Base-by-base conservation (phyloP, 345 rosid genomes). In the Kernera saxatilis region DNA sequence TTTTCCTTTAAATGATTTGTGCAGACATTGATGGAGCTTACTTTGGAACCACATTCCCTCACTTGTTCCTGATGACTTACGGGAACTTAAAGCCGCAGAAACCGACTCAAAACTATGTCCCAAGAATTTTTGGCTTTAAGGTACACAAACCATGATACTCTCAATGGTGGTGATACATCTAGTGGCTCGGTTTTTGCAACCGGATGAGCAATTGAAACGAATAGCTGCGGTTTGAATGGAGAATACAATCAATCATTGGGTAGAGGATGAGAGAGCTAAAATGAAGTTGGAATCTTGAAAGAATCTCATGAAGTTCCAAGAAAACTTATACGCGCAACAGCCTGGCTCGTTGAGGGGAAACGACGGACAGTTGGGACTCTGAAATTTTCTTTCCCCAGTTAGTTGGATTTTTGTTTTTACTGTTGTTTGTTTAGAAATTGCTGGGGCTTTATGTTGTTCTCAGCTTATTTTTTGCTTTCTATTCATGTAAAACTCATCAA, bases 1-100 rank as follows among this genome's bases (percentile, higher is more conserved):
- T 76, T 26, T 63, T 40, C 27, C 76, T 67, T 76, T 76, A 57
- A 82, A 77, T 69, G 87, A 82, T 6, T 59, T 46, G 0, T 63
- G 71, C 77, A 94, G 99, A 93, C 81, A 81, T 89, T 37, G 98
- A 93, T 67, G 98, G 98, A 61, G 96, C 97, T n/a, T 93, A 93
- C 82, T 93, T 91, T 64, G 97, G 97, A 56, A 91, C 98, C 1
- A 93, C 98, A 40, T 91, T 89, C 72, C 96, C 96, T 27, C 96
- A 93, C 76, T 84, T 93, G 71, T 93, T 93, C 80, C 69, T 89
- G 77, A 91, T 93, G 95, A 73, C 97, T 5, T 85, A 89, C 62
- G 96, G 93, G 52, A 88, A 89, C 72, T 69, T 93, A 36, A 91
- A 87, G 85, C 98, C 98, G 6, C 91, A 84, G 64, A 91, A 87